Base-by-base conservation (phyloP, 2,329 filamentous ascomycete species). In the Botrytis pseudocinerea region DNA sequence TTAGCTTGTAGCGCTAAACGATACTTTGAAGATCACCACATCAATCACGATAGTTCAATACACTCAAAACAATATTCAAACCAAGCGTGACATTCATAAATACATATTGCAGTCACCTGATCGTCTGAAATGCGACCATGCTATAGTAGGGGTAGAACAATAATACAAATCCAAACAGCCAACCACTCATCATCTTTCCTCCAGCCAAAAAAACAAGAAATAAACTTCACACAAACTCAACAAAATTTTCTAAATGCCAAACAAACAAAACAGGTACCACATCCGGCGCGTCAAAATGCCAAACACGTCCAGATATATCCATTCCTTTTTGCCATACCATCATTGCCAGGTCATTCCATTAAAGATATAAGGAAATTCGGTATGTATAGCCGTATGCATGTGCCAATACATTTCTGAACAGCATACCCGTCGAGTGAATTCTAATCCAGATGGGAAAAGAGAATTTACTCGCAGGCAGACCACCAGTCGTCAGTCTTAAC, bases 401-500 rank as follows among this genome's bases (percentile, higher is more conserved):
- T 35, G 28, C 20, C 44, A 35, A 38, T n/a, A 65, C 25, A 35
- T 48, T 57, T 68, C 35, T 28, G 20, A 40, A 22, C 7, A 9
- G 28, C 22, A 51, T 57, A 18, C 10, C 10, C 32, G 2, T 42
- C 25, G 16, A 57, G 20, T 16, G 25, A 32, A n/a, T 42, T 40
- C 20, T 35, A 68, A 9, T 57, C 9, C 16, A 14, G 10, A 32
- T 42, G 42, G 10, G 32, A 72, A n/a, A 40, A 46, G 20, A 40
- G 4, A 46, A 42, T 72, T 68, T 72, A 72, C 40, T 68, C n/a
- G 51, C 70, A 72, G n/a, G 32, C 28, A 68, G 65, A 73, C 64
- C 65, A 73, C 57, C 68, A 77, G 8, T 71, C 57, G 62, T 78
- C 78, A 54, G 73, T 73, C 12, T 60, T 46, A 35, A 74, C 75